Evolutionary conservation across 148 eudicot genomes (phyloP), one percentile per base, ranked within the genome.

Genomic region (Rhododendron griersonianum): DNA sequence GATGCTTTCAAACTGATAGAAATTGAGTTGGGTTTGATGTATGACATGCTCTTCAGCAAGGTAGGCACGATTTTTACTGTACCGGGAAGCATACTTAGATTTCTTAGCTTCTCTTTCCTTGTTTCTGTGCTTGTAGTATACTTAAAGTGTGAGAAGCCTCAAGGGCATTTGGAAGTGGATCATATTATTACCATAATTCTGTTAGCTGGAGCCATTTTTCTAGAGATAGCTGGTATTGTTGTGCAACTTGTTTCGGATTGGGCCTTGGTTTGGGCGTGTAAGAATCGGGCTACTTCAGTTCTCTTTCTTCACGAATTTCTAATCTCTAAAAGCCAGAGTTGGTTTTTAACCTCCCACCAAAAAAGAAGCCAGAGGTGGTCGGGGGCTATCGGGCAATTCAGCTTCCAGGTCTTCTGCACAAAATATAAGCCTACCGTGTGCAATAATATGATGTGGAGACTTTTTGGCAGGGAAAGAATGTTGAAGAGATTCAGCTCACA

Each of bases 21-120:
- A 48, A 81, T 81, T 37, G 84, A 81, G 84, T 59, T 81, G 84
- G 84, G 84, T 10, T 81, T 81, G 48, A 59, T 81, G 6, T 81
- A 81, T 5, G 71, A 81, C 35, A 14, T 57, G 33, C 71, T 81
- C 15, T 81, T 81, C 48, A 81, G 71, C 33, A 81, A 81, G 48
- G 48, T 81, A 57, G 84, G 84, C 47, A 59, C 33, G 10, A 81
- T 81, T 57, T 81, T 81, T 37, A 59, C 73, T 3, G 18, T 37
- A 35, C 19, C 30, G 84, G 84, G 84, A 55, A 14, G 25, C 71
- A 39, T 81, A 35, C 69, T 57, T 11, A 19, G 84, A 47, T 57
- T 81, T 37, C 39, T 81, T 37, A 81, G 30, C 48, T 55, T 81
- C 28, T 81, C 50, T 59, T 59, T 65, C 16, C 4, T 81, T 11